phyloP scores from a whole-genome alignment of 805 yeast genomes.

The Komagataella populi region DNA sequence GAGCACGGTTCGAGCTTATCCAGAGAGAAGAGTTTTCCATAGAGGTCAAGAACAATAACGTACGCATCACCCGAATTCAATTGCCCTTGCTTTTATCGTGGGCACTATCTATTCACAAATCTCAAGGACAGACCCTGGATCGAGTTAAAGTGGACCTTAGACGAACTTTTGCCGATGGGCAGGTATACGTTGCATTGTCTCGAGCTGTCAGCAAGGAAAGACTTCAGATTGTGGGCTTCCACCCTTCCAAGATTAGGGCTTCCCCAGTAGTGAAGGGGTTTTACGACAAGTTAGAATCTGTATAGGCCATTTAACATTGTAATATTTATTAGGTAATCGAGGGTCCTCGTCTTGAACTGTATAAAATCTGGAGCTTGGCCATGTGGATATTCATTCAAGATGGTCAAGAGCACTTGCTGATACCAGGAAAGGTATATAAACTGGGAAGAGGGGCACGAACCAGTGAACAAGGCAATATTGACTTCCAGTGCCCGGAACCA shows the following conservation, averaged over 20 bases:
- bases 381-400: not conserved
- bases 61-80: conserved; percentile 24
- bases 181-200: conserved; percentile 90
- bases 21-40: not conserved
- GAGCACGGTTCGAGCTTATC: not conserved
- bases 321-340: not conserved
- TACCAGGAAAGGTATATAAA: not conserved
- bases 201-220: conserved; percentile 67
- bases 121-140: conserved; percentile 86
- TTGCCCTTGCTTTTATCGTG: conserved; percentile 88
- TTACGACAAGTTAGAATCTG: conserved; percentile 31
- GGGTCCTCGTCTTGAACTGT: not conserved
- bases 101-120: conserved; percentile 91
- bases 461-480: not conserved
- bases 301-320: not conserved
- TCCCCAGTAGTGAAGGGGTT: conserved; percentile 48
- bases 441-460: not conserved
- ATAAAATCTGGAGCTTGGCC: not conserved
- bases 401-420: not conserved
- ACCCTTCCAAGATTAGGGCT: conserved; percentile 40
- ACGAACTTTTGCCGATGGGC: conserved; percentile 79
- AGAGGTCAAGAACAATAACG: not conserved
- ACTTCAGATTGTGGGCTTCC: conserved; percentile 54
- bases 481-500: not conserved
- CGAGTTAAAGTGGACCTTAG: conserved; percentile 66